Conservation (phyloP, 257 asterid species). For the Solanum habrochaites region DNA sequence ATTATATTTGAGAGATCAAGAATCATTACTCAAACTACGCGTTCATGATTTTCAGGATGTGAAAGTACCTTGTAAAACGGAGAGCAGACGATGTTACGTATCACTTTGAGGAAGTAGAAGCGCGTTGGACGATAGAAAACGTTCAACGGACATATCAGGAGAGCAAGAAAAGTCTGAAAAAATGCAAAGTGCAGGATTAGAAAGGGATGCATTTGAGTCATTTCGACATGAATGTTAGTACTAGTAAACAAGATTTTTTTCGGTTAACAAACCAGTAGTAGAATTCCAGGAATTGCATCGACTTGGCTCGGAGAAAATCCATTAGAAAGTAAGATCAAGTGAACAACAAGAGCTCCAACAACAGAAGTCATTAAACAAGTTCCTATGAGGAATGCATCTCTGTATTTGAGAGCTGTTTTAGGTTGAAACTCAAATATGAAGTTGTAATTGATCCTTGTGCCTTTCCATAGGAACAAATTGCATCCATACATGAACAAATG, state of each 20-base stretch:
- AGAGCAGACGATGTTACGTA: slow-evolving; percentile 76
- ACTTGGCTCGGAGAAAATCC: slow-evolving; percentile 41
- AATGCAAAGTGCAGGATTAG: background rate
- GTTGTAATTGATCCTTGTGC: slow-evolving; percentile 65
- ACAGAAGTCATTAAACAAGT: slow-evolving; percentile 75
- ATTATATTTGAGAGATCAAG: background rate
- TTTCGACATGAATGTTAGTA: background rate
- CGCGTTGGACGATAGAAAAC: slow-evolving; percentile 75
- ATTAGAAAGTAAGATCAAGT: slow-evolving; percentile 53
- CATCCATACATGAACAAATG: slow-evolving; percentile 92
- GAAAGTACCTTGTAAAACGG: slow-evolving; percentile 77
- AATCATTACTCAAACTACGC: background rate
- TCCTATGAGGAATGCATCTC: slow-evolving; percentile 87
- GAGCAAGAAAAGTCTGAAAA: slow-evolving; percentile 30
- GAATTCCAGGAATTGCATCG: slow-evolving; percentile 63
- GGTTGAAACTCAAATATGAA: slow-evolving; percentile 83
- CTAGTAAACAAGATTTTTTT: background rate
- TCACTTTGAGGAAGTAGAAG: slow-evolving; percentile 53
- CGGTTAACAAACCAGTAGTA: slow-evolving; percentile 42
- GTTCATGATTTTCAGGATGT: background rate
- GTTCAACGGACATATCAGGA: slow-evolving; percentile 74
- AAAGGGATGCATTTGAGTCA: background rate
- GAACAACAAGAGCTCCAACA: slow-evolving; percentile 69
- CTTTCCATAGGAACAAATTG: slow-evolving; percentile 79
- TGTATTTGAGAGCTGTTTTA: slow-evolving; percentile 51